Evolutionary conservation across 768 basidiomycete species (phyloP).

Genomic region (Thelephora ganbajun): DNA sequence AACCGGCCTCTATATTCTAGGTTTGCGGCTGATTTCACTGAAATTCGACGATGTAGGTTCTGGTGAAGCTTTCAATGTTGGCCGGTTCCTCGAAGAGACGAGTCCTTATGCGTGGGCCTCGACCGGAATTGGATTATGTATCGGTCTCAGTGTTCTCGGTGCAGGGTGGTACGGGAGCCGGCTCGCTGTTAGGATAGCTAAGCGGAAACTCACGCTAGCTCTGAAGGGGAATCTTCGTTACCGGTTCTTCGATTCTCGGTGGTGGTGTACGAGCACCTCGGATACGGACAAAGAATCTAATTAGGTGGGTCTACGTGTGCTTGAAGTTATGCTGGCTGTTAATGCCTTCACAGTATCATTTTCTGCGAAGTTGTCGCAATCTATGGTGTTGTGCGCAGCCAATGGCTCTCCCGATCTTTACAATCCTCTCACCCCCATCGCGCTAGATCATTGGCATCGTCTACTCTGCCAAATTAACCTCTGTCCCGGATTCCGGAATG

Average conservation of each 20-base stretch:
- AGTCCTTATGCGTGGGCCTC: constrained; percentile 91
- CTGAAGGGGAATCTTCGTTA: constrained; percentile 91
- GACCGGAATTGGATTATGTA: constrained; percentile 82
- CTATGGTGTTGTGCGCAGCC: constrained; percentile 69
- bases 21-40: neutral
- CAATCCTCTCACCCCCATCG: neutral
- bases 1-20: constrained; percentile 7
- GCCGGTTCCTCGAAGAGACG: constrained; percentile 85
- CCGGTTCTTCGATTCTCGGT: constrained; percentile 91
- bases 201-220: neutral
- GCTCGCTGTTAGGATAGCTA: neutral
- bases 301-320: constrained; percentile 45
- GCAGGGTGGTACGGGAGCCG: constrained; percentile 71
- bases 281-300: constrained; percentile 94
- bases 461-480: constrained; percentile 69
- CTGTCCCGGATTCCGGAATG: constrained; percentile 46
- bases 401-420: neutral
- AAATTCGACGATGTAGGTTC: constrained; percentile 35
- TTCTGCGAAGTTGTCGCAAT: constrained; percentile 99
- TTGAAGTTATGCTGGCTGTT: neutral
- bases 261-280: constrained; percentile 89
- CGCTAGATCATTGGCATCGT: constrained; percentile 91
- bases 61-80: constrained; percentile 88
- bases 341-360: constrained; percentile 55
- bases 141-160: constrained; percentile 85